Conservation (phyloP, 2,329 filamentous ascomycete genomes). For the Colletotrichum sublineola region DNA sequence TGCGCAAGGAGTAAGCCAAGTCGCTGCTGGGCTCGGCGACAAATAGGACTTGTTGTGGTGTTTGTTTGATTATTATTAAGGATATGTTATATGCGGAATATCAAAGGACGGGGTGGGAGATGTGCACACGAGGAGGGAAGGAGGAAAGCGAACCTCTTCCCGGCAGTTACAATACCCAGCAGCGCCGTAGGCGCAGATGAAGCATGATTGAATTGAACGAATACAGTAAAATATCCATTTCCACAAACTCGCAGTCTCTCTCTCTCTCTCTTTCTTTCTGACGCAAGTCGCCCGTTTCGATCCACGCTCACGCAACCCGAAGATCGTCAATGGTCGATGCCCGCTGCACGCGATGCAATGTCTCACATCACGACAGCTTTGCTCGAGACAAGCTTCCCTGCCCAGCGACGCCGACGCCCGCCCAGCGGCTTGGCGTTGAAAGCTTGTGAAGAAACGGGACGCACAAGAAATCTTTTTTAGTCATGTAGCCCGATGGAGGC, state of each 20-base stretch:
- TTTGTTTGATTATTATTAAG: neutral
- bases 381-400: conserved; percentile 32
- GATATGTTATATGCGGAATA: neutral
- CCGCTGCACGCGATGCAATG: neutral
- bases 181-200: conserved; percentile 5
- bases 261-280: neutral
- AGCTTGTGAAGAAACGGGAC: conserved; percentile 21
- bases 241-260: neutral
- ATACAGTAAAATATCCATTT: conserved; percentile 17
- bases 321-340: too few relatives aligned
- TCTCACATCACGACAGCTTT: neutral
- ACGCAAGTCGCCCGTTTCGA: neutral
- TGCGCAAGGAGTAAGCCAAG: conserved; percentile 21
- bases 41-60: neutral
- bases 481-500: too few relatives aligned
- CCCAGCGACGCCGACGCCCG: conserved; percentile 12
- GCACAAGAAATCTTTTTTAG: neutral
- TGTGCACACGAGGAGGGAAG: neutral
- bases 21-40: conserved; percentile 20
- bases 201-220: neutral
- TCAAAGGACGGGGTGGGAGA: neutral
- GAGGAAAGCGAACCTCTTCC: neutral
- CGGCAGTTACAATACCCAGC: conserved; percentile 5
- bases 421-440: conserved; percentile 34
- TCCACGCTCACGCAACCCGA: neutral